phyloP scores from a whole-genome alignment of 345 rosid genomes.

The Hevea brasiliensis region DNA sequence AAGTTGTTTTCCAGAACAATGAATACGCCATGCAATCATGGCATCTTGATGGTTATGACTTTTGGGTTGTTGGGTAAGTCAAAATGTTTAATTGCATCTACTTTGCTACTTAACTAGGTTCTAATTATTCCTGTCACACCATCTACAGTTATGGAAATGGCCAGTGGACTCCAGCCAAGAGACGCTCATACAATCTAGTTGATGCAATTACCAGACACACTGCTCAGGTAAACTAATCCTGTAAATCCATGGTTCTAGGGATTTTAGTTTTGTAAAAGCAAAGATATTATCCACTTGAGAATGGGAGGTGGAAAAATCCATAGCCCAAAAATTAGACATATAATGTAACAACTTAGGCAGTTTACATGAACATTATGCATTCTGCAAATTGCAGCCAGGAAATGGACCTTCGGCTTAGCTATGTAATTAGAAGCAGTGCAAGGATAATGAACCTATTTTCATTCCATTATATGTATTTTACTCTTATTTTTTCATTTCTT shows the following conservation, averaged over 20 bases:
- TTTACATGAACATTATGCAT: background rate
- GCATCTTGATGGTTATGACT: conserved; percentile 97
- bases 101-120: background rate
- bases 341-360: too few species aligned
- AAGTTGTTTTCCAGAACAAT: conserved; percentile 73
- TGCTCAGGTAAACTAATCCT: conserved; percentile 55
- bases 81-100: background rate
- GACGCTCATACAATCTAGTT: conserved; percentile 62
- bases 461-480: background rate
- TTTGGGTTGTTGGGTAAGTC: conserved; percentile 89
- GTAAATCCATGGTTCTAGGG: background rate
- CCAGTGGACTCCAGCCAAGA: conserved; percentile 58
- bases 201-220: conserved; percentile 86
- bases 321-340: too few species aligned
- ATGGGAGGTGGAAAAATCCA: too few species aligned
- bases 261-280: background rate
- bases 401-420: background rate
- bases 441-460: background rate
- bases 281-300: conserved; percentile 4
- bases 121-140: conserved; percentile 18
- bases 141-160: conserved; percentile 66
- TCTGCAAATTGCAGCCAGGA: too few species aligned
- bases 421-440: background rate
- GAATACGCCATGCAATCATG: conserved; percentile 74
- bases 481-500: background rate